phyloP scores from a whole-genome alignment of 495 filamentous ascomycete genomes.

The Penicillium tannophilum region DNA sequence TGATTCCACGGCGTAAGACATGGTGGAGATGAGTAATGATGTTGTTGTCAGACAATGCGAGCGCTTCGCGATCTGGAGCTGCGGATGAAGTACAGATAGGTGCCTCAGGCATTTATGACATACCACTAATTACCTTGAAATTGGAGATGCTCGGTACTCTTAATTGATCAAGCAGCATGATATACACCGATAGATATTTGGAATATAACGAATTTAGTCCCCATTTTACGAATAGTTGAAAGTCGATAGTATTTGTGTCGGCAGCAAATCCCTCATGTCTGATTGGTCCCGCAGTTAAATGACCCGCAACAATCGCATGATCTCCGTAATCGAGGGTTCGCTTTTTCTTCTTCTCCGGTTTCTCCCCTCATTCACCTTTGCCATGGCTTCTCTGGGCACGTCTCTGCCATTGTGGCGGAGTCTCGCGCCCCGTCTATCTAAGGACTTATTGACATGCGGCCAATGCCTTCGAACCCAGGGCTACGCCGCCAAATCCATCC shows the following conservation, averaged over 20 bases:
- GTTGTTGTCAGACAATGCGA: conserved; percentile 11
- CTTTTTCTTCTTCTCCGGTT: conserved; percentile 22
- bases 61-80: conserved; percentile 15
- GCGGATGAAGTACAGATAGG: conserved; percentile 2
- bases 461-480: conserved; percentile 56
- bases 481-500: conserved; percentile 37
- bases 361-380: conserved; percentile 14
- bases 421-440: conserved; percentile 52
- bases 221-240: neutral
- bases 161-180: neutral
- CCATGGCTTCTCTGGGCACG: conserved; percentile 42
- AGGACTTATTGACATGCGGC: conserved; percentile 61
- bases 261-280: conserved; percentile 25
- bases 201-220: neutral
- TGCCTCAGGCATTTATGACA: conserved; percentile 28
- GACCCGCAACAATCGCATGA: conserved; percentile 21
- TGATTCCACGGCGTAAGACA: conserved; percentile 56
- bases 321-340: conserved; percentile 13
- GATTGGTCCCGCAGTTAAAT: conserved; percentile 25
- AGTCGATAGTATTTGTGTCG: neutral
- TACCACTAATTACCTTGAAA: too few species aligned
- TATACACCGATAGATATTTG: neutral
- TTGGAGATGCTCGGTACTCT: too few species aligned
- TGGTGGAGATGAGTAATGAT: conserved; percentile 22
- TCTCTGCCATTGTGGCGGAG: conserved; percentile 37